Percentiles rank a stretch among this genome's conserved stretches.
phyloP scores from a whole-genome alignment of 805 yeast genomes.

The Vanderwaltozyma tropicalis region DNA sequence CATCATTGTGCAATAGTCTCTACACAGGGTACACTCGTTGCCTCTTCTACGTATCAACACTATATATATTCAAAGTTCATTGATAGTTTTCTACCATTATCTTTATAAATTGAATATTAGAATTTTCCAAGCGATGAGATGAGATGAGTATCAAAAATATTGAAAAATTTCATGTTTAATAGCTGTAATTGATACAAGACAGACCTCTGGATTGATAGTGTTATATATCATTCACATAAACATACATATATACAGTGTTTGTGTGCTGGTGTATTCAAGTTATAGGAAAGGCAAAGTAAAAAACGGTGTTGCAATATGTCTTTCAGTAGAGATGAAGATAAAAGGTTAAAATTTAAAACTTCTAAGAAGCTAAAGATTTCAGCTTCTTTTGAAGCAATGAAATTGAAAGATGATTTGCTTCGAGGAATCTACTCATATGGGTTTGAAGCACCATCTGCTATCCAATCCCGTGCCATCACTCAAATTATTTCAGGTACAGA shows the following conservation, averaged over 20 bases:
- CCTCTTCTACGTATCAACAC: too few species aligned
- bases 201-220: too few species aligned
- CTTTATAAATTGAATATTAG: too few species aligned
- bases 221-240: too few species aligned
- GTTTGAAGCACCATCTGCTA: conserved; percentile 91
- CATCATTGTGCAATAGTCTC: too few species aligned
- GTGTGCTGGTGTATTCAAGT: not conserved
- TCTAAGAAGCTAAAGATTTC: conserved; percentile 45
- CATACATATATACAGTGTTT: too few species aligned
- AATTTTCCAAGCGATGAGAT: conserved; percentile 2
- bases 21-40: too few species aligned
- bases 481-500: conserved; percentile 92
- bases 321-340: conserved; percentile 50
- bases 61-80: too few species aligned
- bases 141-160: conserved; percentile 1
- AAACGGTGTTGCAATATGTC: conserved; percentile 32
- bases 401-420: conserved; percentile 50
- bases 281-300: too few species aligned
- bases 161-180: not conserved
- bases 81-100: too few species aligned
- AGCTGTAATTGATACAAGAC: too few species aligned
- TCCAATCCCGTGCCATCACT: conserved; percentile 91
- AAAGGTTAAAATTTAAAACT: conserved; percentile 49
- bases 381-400: conserved; percentile 63
- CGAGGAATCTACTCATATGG: conserved; percentile 77